These are phyloP conservation scores for Apophysomyces sp. DNA, from an alignment of 371 early-diverging fungal genomes.

Conservation along the genomic window DNA sequence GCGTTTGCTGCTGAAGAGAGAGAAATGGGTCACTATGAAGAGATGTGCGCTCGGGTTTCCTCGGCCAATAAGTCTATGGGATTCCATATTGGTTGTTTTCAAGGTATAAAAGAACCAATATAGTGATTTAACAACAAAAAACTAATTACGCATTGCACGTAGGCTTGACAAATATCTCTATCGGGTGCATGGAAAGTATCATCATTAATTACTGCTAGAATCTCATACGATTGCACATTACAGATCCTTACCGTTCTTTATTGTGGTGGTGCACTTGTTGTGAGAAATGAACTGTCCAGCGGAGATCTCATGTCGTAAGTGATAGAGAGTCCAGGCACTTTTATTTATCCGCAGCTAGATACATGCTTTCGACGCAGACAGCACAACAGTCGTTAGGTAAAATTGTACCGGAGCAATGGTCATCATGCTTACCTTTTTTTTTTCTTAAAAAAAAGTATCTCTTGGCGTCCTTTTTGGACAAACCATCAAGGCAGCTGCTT, in stretches of 20 bases:
- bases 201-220: no score
- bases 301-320: slow-evolving; percentile 70
- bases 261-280: slow-evolving; percentile 74
- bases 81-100: slow-evolving; percentile 79
- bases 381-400: slow-evolving; percentile 72
- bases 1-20: slow-evolving; percentile 73
- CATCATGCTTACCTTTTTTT: neutral
- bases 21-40: slow-evolving; percentile 60
- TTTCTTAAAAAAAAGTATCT: slow-evolving; percentile 36
- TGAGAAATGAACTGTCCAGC: slow-evolving; percentile 59
- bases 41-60: slow-evolving; percentile 47
- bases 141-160: neutral
- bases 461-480: slow-evolving; percentile 80
- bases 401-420: neutral
- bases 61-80: slow-evolving; percentile 55
- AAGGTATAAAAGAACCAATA: slow-evolving; percentile 40
- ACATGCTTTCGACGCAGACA: slow-evolving; percentile 76
- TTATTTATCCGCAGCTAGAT: slow-evolving; percentile 23
- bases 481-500: slow-evolving; percentile 66
- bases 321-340: neutral
- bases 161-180: slow-evolving; percentile 67
- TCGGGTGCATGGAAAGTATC: slow-evolving; percentile 61
- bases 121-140: no score
- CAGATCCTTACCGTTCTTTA: slow-evolving; percentile 66
- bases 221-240: neutral